Percentiles rank a stretch among this genome's conserved stretches.
Conservation (phyloP, 2,329 filamentous ascomycete genomes). For the Ustulina deusta region DNA sequence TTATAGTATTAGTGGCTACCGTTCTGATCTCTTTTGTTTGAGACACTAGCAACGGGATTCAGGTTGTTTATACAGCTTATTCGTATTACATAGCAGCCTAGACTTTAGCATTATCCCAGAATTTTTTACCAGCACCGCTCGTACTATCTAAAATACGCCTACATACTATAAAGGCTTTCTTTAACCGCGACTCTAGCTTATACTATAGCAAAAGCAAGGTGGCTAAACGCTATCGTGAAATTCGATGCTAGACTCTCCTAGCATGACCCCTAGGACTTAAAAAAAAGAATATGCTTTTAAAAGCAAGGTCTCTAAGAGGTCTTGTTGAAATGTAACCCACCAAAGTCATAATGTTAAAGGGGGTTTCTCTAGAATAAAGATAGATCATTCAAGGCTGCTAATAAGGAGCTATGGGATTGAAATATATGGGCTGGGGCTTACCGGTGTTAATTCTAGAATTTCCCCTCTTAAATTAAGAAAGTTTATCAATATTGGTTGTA, state of each 20-base stretch:
- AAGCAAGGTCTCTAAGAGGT: constrained; percentile 13
- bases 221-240: constrained; percentile 7
- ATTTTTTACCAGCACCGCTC: neutral
- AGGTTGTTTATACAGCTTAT: constrained; percentile 13
- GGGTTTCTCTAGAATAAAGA: too few relatives aligned
- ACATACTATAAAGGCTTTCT: constrained; percentile 11
- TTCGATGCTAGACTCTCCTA: constrained; percentile 2
- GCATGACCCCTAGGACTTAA: constrained; percentile 11
- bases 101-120: constrained; percentile 3
- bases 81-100: neutral
- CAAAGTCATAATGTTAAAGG: constrained; percentile 24
- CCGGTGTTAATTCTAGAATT: too few relatives aligned
- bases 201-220: constrained; percentile 27
- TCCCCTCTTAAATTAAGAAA: too few relatives aligned
- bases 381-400: too few relatives aligned
- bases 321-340: constrained; percentile 14
- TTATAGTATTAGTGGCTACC: constrained; percentile 8
- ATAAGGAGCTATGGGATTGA: too few relatives aligned
- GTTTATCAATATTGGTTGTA: too few relatives aligned
- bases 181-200: constrained; percentile 23
- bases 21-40: neutral
- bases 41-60: constrained; percentile 16
- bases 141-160: constrained; percentile 18
- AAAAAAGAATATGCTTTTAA: constrained; percentile 19
- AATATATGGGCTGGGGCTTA: too few relatives aligned